Evolutionary conservation across 176 grass and related monocot genomes (phyloP), one percentile per base, ranked within the genome.

Genomic region (Leersia perrieri): DNA sequence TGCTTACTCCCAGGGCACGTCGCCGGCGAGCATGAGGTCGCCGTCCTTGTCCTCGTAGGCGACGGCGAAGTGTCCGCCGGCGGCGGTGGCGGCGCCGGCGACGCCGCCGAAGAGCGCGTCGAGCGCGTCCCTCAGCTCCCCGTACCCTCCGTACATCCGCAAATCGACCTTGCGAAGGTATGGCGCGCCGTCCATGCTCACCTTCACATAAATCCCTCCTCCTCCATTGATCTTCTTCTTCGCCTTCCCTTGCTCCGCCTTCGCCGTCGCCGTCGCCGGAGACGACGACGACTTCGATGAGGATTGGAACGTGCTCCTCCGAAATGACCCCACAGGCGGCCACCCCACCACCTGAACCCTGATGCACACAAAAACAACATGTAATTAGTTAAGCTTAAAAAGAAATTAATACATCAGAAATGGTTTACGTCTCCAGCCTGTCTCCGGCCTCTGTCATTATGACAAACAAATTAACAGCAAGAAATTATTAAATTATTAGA

Each of bases 41-140:
- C 83, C 92, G 81, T 94, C 92, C 78, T 91, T 94, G 69, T 94
- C 92, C 87, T 94, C 88, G 27, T 94, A 94, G 0, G 88, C 87
- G 27, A 94, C 49, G 72, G 83, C 76, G 84, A 84, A 87, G 55
- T 90, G 82, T 5, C 26, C 62, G 29, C 14, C 80, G 78, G 2
- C 64, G 12, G 0, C 13, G 7, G 25, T 0, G 12, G 72, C n/a
- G 6, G 66, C 5, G 49, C 7, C 49, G 45, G 45, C 45, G 18
- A 89, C 91, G 86, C 83, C 84, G 73, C 84, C 84, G 83, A 94
- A 94, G 75, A 91, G 86, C 36, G 8, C 33, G 73, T 89, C 88
- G 6, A 89, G 78, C 16, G 83, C 86, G 51, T 78, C 67, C 16
- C 76, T 74, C 0, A 94, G 86, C 69, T 94, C 92, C 67, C 74